phyloP scores from a whole-genome alignment of 306 rosid genomes.

The Dryas alaskensis region DNA sequence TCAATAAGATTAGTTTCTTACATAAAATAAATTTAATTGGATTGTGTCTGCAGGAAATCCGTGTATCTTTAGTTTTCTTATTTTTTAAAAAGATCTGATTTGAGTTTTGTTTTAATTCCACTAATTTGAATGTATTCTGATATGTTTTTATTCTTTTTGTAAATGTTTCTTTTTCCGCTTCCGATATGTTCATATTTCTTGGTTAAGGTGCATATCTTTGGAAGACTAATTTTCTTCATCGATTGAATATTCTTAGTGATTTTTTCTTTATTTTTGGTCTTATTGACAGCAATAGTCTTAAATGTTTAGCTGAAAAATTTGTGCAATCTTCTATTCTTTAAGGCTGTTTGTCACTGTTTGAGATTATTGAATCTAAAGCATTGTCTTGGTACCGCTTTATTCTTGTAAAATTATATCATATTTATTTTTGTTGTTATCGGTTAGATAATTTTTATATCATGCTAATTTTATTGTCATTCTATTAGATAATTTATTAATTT shows the following conservation, averaged over 20 bases:
- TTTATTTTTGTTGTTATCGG: not conserved
- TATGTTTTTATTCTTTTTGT: conserved; percentile 1
- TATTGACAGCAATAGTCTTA: not conserved
- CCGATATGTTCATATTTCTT: not conserved
- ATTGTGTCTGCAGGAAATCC: not conserved
- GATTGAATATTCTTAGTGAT: not conserved
- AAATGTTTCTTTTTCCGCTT: not conserved
- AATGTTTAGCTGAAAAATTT: not conserved
- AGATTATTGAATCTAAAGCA: not conserved
- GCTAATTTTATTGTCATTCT: conserved; percentile 4
- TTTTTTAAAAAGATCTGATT: not conserved
- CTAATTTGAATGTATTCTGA: not conserved
- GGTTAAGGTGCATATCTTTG: not conserved
- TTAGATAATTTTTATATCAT: conserved; percentile 4
- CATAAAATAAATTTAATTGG: too few species aligned
- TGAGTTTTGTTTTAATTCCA: not conserved
- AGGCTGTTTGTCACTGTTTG: conserved; percentile 2
- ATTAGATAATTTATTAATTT: conserved; percentile 6
- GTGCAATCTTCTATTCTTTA: not conserved
- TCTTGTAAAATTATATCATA: conserved; percentile 5
- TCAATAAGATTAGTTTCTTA: too few species aligned
- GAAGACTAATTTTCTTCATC: not conserved
- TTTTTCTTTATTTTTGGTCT: not conserved
- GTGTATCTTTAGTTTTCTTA: not conserved
- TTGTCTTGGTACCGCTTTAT: not conserved